phyloP scores from a whole-genome alignment of 1,284 basidiomycete genomes.

The Cryptococcus sp. region DNA sequence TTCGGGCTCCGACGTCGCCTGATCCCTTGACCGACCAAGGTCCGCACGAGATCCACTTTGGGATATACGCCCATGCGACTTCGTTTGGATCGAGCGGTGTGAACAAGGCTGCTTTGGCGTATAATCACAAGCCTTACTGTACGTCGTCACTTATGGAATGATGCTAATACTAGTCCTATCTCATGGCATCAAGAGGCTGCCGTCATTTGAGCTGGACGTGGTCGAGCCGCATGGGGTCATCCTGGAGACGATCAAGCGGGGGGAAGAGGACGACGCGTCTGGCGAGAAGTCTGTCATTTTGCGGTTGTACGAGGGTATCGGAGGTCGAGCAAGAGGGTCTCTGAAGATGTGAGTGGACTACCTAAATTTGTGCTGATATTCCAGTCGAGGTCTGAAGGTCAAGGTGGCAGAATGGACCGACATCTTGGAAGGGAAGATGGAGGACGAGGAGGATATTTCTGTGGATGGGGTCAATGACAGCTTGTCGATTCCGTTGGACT shows the following conservation, averaged over 20 bases:
- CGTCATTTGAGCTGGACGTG: neutral
- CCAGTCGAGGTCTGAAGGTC: conserved; percentile 52
- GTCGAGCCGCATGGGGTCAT: conserved; percentile 60
- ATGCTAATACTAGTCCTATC: neutral
- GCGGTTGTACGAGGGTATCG: conserved; percentile 79
- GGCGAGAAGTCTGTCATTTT: conserved; percentile 56
- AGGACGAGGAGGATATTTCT: conserved; percentile 42
- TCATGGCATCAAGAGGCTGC: neutral
- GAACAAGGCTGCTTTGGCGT: conserved; percentile 62
- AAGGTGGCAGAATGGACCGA: conserved; percentile 61
- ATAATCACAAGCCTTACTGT: conserved; percentile 64
- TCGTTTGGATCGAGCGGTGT: conserved; percentile 61
- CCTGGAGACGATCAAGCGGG: conserved; percentile 88
- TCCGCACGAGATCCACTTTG: conserved; percentile 74
- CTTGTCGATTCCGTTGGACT: neutral
- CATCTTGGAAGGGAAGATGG: conserved; percentile 67
- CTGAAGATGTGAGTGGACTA: conserved; percentile 46
- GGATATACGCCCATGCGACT: conserved; percentile 72
- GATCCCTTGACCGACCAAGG: conserved; percentile 53
- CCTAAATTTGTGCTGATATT: neutral
- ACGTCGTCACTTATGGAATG: neutral
- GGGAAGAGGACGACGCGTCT: conserved; percentile 57
- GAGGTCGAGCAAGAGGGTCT: conserved; percentile 64
- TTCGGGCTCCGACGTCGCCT: conserved; percentile 82
- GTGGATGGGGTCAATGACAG: neutral